These are phyloP conservation scores for Saccharum hybrid DNA, from an alignment of 202 grass and related monocot species.

Conservation along the genomic window DNA sequence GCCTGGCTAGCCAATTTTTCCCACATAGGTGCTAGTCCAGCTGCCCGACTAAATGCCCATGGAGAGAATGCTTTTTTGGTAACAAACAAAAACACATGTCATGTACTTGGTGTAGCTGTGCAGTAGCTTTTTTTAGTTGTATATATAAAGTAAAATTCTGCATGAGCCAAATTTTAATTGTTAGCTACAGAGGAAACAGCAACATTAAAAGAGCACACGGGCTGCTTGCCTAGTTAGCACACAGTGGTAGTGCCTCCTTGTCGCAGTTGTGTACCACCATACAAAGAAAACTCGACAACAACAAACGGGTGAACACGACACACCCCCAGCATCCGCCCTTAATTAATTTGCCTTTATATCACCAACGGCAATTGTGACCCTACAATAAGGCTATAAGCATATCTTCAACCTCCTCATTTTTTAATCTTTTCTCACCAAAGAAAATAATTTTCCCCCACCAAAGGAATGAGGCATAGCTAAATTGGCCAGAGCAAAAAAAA, in stretches of 20 bases:
- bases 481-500: neutral
- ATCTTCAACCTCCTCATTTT: neutral
- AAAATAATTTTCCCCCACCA: neutral
- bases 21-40: neutral
- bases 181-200: neutral
- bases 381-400: neutral
- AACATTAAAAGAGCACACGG: neutral
- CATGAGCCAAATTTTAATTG: neutral
- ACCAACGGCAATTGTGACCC: neutral
- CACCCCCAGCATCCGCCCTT: neutral
- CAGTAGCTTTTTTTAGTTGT: neutral
- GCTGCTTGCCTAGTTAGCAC: neutral
- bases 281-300: slow-evolving; percentile 2
- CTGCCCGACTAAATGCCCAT: neutral
- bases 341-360: neutral
- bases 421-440: neutral
- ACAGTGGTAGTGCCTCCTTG: neutral
- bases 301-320: neutral
- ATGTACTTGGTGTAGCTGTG: neutral
- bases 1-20: neutral
- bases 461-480: neutral
- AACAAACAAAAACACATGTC: neutral
- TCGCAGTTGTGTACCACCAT: neutral
- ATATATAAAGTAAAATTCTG: neutral
- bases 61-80: neutral